Percentiles rank a stretch among this genome's conserved stretches.
Evolutionary conservation across 352 stramenopile species (phyloP).

Genomic region (Thalassiosira mediterranea): DNA sequence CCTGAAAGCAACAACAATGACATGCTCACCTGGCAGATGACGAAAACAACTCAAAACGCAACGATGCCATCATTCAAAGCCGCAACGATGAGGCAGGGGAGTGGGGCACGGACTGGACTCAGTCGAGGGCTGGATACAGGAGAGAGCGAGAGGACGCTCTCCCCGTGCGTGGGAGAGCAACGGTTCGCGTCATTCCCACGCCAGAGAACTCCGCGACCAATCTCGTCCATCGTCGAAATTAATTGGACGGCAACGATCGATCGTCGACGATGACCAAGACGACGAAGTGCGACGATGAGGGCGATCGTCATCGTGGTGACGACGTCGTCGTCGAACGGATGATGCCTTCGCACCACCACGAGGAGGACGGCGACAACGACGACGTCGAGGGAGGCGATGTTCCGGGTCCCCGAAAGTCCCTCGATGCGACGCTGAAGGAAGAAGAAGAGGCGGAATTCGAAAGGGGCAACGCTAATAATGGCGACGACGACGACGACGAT

Average conservation of each 20-base stretch:
- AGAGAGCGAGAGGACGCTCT: too few species aligned
- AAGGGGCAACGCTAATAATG: not conserved
- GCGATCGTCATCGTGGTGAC: not conserved
- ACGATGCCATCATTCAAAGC: not conserved
- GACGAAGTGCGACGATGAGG: not conserved
- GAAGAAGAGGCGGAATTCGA: not conserved
- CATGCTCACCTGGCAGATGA: not conserved
- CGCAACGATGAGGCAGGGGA: too few species aligned
- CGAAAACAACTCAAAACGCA: not conserved
- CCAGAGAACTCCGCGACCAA: not conserved
- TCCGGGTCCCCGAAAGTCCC: too few species aligned
- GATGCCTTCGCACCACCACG: not conserved
- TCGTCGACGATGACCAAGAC: too few species aligned
- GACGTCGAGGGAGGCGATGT: too few species aligned
- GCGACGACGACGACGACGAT: not conserved
- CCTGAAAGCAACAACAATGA: not conserved
- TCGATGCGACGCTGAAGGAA: not conserved
- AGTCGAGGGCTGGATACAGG: not conserved
- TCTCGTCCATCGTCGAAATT: not conserved
- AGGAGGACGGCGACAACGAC: not conserved
- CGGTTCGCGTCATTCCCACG: not conserved
- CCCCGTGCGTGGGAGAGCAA: not conserved
- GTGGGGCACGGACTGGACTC: not conserved
- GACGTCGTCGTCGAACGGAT: not conserved
- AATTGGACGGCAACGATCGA: too few species aligned